phyloP scores from a whole-genome alignment of 257 asterid genomes.

The Jacaranda copaia region DNA sequence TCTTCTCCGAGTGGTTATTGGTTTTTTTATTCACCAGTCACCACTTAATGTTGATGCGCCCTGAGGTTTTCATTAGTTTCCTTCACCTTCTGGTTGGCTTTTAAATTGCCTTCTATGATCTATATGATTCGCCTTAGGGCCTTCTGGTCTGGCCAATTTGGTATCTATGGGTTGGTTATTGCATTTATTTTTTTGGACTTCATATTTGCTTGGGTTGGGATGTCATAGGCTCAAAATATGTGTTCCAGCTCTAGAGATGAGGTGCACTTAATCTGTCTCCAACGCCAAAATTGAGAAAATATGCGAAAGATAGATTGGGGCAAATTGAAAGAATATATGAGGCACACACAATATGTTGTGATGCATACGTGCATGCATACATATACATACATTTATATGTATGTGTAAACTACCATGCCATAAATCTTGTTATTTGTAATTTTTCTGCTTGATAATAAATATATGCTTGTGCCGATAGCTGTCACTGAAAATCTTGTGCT shows the following conservation, averaged over 20 bases:
- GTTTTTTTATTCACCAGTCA: background rate
- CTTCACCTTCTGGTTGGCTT: background rate
- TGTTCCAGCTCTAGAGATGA: background rate
- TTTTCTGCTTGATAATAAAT: too few species aligned
- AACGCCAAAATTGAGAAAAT: conserved; percentile 10
- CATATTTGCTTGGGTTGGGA: conserved; percentile 3
- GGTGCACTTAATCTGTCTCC: conserved; percentile 8
- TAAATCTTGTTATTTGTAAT: too few species aligned
- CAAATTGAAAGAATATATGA: background rate
- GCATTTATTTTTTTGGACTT: background rate
- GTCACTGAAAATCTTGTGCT: too few species aligned
- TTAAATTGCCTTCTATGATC: conserved; percentile 1
- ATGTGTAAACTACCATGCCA: background rate
- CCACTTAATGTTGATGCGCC: background rate
- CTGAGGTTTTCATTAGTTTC: background rate
- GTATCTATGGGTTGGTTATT: conserved; percentile 8
- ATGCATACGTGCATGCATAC: conserved; percentile 11
- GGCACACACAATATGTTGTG: conserved; percentile 3
- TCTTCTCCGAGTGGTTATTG: background rate
- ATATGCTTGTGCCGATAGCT: too few species aligned
- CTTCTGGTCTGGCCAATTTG: background rate
- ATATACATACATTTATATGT: background rate
- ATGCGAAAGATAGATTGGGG: background rate
- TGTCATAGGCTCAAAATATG: background rate
- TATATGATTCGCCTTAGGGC: conserved; percentile 13